A percentile compares a stretch with the other conserved stretches of the same genome.
Evolutionary conservation across 148 eudicot genomes (phyloP).

Genomic region (Heliosperma pusillum): DNA sequence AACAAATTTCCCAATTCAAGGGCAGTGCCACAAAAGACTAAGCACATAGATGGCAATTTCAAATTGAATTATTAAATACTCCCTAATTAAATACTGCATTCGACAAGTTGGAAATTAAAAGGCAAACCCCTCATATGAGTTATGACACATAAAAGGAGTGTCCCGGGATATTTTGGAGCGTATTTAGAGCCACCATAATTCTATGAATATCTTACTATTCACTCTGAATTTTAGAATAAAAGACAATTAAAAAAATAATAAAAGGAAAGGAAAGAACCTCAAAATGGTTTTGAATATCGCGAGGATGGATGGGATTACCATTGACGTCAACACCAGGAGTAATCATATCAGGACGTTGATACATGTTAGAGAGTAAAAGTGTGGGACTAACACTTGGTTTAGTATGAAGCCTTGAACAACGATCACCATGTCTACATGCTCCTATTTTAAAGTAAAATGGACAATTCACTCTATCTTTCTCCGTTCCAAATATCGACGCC

Average conservation of each 20-base stretch:
- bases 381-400: constrained; percentile 70
- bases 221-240: too few relatives aligned
- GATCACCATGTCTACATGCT: constrained; percentile 70
- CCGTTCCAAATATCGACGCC: constrained; percentile 68
- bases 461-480: constrained; percentile 67
- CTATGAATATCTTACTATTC: too few relatives aligned
- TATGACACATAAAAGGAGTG: too few relatives aligned
- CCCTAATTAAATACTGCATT: too few relatives aligned
- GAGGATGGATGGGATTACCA: constrained; percentile 64
- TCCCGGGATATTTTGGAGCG: too few relatives aligned
- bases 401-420: constrained; percentile 64
- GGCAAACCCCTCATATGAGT: too few relatives aligned
- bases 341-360: constrained; percentile 70
- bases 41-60: neutral
- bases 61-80: too few relatives aligned
- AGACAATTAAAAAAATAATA: neutral
- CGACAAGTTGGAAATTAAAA: too few relatives aligned
- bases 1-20: neutral
- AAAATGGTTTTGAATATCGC: constrained; percentile 55
- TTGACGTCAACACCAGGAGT: constrained; percentile 70
- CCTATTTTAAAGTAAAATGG: constrained; percentile 81
- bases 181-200: too few relatives aligned
- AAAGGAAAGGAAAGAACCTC: constrained; percentile 32
- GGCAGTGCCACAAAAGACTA: neutral
- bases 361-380: constrained; percentile 61